Percentiles rank a stretch among this genome's conserved stretches.
phyloP scores from a whole-genome alignment of 768 basidiomycete species.

The Tremella yokohamensis region DNA sequence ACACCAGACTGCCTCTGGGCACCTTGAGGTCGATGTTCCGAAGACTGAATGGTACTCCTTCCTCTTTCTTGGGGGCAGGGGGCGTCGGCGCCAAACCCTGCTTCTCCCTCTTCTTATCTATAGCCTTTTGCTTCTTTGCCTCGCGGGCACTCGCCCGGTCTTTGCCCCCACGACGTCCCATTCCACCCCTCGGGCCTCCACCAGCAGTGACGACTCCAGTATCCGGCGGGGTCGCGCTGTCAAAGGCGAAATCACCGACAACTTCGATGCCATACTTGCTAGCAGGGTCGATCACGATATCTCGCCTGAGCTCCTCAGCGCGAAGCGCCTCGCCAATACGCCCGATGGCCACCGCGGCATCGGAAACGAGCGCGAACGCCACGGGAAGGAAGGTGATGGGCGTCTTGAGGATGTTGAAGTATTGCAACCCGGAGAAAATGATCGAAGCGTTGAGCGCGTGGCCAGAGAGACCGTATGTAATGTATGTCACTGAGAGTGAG shows the following conservation, averaged over 20 bases:
- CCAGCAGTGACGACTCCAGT: background rate
- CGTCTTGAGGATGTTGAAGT: conserved; percentile 55
- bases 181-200: background rate
- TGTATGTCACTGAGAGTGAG: conserved; percentile 52
- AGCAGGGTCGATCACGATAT: conserved; percentile 8
- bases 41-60: conserved; percentile 56
- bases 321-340: conserved; percentile 15
- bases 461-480: conserved; percentile 63
- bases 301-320: conserved; percentile 10
- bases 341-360: conserved; percentile 18
- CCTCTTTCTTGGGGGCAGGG: conserved; percentile 11
- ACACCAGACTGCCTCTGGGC: conserved; percentile 48
- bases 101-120: conserved; percentile 14
- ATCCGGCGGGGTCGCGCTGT: conserved; percentile 13
- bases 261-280: conserved; percentile 55
- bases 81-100: conserved; percentile 9
- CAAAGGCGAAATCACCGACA: conserved; percentile 47
- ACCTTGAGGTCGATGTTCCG: conserved; percentile 56
- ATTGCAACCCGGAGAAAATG: conserved; percentile 61
- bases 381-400: conserved; percentile 42
- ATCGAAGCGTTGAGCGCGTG: conserved; percentile 58
- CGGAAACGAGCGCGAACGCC: conserved; percentile 19
- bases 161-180: background rate
- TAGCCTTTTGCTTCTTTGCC: background rate
- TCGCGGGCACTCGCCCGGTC: background rate